phyloP scores from a whole-genome alignment of 371 early-diverging fungal species.

The Saksenaea vasiformis region DNA sequence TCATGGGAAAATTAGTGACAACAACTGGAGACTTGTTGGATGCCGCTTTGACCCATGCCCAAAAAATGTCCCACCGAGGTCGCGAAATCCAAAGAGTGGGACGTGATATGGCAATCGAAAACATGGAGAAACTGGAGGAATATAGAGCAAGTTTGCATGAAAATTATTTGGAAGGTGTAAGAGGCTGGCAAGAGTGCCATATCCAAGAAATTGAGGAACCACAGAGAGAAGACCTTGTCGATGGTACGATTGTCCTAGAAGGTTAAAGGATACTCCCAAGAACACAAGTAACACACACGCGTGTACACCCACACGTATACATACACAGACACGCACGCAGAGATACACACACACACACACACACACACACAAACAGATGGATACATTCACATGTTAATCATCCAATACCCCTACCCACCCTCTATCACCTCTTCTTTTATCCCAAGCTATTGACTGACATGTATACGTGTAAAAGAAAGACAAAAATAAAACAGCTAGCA shows the following conservation, averaged over 20 bases:
- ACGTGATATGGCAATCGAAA: slow-evolving; percentile 43
- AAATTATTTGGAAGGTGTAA: slow-evolving; percentile 41
- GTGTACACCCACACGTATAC: background rate
- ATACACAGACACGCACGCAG: background rate
- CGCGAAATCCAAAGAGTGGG: slow-evolving; percentile 48
- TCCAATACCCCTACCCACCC: background rate
- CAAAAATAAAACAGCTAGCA: background rate
- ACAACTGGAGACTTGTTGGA: slow-evolving; percentile 62
- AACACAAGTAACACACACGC: background rate
- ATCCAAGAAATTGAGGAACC: slow-evolving; percentile 13
- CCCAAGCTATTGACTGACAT: background rate
- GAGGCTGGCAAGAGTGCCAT: slow-evolving; percentile 36
- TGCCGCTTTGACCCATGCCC: slow-evolving; percentile 52
- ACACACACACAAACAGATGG: background rate
- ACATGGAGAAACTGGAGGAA: slow-evolving; percentile 47
- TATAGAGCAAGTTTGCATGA: slow-evolving; percentile 44
- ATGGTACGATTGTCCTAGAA: background rate
- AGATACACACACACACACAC: background rate
- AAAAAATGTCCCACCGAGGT: slow-evolving; percentile 43
- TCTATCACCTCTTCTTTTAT: background rate
- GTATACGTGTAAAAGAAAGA: background rate
- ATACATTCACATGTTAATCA: background rate
- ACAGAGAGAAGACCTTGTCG: background rate
- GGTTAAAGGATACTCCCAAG: background rate
- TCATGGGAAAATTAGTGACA: slow-evolving; percentile 56